Evolutionary conservation across 2,329 filamentous ascomycete species (phyloP).

Genomic region (Alternaria ethzedia): DNA sequence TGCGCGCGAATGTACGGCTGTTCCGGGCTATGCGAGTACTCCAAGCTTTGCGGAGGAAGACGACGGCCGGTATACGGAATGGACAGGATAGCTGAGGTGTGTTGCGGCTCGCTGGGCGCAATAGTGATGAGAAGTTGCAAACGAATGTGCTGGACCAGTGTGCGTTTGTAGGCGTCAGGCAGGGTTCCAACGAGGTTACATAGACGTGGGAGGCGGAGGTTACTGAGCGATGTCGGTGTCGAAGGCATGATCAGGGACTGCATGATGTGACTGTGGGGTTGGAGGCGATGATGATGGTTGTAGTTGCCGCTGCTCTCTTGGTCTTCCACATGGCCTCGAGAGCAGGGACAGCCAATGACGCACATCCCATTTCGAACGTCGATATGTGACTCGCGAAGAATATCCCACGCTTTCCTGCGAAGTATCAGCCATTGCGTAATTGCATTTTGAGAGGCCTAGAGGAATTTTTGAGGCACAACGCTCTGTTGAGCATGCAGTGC

Average conservation of each 20-base stretch:
- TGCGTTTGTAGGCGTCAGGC: not conserved
- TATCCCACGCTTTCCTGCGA: not conserved
- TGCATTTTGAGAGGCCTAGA: not conserved
- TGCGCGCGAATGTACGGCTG: not conserved
- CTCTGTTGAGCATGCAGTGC: not conserved
- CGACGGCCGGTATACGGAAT: not conserved
- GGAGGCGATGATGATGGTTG: not conserved
- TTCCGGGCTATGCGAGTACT: not conserved
- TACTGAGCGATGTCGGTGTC: not conserved
- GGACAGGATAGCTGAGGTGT: not conserved
- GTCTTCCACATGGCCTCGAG: not conserved
- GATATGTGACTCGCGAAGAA: not conserved
- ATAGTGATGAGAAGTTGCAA: constrained; percentile 3
- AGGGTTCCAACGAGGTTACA: not conserved
- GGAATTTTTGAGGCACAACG: not conserved
- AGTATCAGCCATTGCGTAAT: not conserved
- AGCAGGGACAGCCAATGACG: constrained; percentile 8
- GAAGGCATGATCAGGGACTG: not conserved
- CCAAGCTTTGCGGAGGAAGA: not conserved
- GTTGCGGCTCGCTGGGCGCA: not conserved
- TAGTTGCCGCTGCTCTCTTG: not conserved
- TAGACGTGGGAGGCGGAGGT: not conserved
- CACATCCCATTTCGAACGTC: not conserved
- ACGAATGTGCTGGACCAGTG: not conserved
- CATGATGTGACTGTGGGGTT: not conserved